Percentiles rank a stretch among this genome's conserved stretches.
These are phyloP conservation scores for Dorcoceras hygrometricum DNA, from an alignment of 257 asterid genomes.

Conservation along the genomic window DNA sequence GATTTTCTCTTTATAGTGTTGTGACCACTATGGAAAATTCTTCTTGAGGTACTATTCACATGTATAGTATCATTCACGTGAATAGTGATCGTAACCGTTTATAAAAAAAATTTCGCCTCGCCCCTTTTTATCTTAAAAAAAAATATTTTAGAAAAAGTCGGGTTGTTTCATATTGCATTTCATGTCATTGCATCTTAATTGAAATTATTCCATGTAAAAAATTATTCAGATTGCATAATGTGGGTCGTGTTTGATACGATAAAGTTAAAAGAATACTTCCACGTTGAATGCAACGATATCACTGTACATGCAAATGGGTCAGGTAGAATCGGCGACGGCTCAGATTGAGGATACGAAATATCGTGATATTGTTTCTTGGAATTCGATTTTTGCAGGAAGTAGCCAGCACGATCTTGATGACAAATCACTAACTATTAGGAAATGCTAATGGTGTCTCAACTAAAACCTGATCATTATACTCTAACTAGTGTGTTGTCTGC, in stretches of 20 bases:
- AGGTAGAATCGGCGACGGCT: constrained; percentile 47
- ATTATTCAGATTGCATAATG: too few species aligned
- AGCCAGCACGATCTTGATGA: constrained; percentile 61
- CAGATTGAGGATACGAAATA: constrained; percentile 65
- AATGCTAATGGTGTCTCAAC: constrained; percentile 46
- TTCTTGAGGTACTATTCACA: too few species aligned
- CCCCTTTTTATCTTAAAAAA: too few species aligned
- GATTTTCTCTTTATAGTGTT: too few species aligned
- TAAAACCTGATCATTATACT: constrained; percentile 64
- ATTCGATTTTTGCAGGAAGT: constrained; percentile 72
- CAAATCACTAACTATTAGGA: constrained; percentile 52
- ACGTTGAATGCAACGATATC: constrained; percentile 66
- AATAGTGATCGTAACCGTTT: too few species aligned
- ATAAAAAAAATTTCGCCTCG: too few species aligned
- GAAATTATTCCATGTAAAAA: too few species aligned
- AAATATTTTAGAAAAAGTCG: too few species aligned
- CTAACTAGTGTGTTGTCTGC: constrained; percentile 44
- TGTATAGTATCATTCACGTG: too few species aligned
- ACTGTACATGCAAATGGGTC: constrained; percentile 60
- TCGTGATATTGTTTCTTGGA: constrained; percentile 75
- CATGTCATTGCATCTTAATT: too few species aligned
- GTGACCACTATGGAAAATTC: too few species aligned
- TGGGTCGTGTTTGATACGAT: constrained; percentile 51
- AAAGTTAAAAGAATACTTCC: constrained; percentile 47
- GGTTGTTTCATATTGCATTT: too few species aligned